Evolutionary conservation across 2,329 filamentous ascomycete species (phyloP).

Genomic region (Scytalidium sp.): DNA sequence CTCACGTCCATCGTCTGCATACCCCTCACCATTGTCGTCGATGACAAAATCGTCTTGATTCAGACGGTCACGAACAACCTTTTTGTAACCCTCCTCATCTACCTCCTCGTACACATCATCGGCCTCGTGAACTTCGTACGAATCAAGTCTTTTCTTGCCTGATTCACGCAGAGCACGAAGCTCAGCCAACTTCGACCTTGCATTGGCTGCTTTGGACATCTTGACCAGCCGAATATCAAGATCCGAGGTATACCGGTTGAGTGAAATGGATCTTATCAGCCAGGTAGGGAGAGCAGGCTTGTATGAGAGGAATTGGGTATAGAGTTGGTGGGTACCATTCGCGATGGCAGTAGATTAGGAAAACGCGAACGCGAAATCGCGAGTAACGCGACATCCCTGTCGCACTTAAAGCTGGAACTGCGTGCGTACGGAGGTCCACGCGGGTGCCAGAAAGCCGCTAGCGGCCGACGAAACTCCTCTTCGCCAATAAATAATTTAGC

Average conservation of each 20-base stretch:
- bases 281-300: conserved; percentile 2
- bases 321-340: conserved; percentile 1
- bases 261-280: neutral
- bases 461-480: neutral
- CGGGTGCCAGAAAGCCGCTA: neutral
- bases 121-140: conserved; percentile 82
- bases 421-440: no score
- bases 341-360: conserved; percentile 2
- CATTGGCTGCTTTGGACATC: conserved; percentile 29
- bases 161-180: conserved; percentile 79
- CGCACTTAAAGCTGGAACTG: neutral
- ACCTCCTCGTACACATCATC: conserved; percentile 91
- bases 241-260: neutral
- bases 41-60: conserved; percentile 98
- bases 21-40: conserved; percentile 95
- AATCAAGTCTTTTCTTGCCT: conserved; percentile 87
- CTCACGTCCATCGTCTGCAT: conserved; percentile 93
- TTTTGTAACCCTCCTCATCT: conserved; percentile 96
- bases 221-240: conserved; percentile 8
- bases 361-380: conserved; percentile 6
- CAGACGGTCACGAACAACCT: conserved; percentile 82
- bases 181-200: conserved; percentile 62
- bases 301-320: conserved; percentile 1
- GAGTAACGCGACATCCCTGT: neutral
- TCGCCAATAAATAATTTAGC: neutral